Percentiles rank a stretch among this genome's conserved stretches.
phyloP scores from a whole-genome alignment of 129 eudicot genomes.

The Mikania micrantha region DNA sequence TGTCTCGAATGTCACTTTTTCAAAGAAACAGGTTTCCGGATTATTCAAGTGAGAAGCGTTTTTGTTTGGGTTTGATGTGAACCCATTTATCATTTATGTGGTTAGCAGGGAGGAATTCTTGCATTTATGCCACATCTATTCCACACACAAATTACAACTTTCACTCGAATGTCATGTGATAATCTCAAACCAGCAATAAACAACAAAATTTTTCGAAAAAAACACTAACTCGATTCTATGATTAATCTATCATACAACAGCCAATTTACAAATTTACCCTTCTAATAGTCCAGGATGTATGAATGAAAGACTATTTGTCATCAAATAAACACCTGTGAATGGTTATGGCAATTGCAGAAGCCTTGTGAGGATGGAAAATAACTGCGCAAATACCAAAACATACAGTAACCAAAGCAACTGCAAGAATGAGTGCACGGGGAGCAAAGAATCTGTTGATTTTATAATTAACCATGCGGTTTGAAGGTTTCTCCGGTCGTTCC shows the following conservation, averaged over 20 bases:
- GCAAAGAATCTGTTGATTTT: conserved; percentile 23
- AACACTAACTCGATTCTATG: conserved; percentile 15
- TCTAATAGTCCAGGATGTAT: not conserved
- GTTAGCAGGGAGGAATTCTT: too few species aligned
- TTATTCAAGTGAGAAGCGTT: too few species aligned
- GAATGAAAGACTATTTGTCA: conserved; percentile 8
- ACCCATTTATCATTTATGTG: too few species aligned
- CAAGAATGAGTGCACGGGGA: conserved; percentile 44
- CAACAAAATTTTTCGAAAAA: not conserved
- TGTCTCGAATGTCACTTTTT: too few species aligned
- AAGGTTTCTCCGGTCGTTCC: conserved; percentile 34
- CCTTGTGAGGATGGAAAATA: conserved; percentile 64
- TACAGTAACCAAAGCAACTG: conserved; percentile 39
- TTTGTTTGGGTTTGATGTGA: too few species aligned
- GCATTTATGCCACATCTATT: not conserved
- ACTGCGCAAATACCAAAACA: conserved; percentile 85
- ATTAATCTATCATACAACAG: conserved; percentile 29
- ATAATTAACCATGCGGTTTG: conserved; percentile 9
- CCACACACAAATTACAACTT: not conserved
- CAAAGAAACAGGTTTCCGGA: too few species aligned
- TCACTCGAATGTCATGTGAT: not conserved
- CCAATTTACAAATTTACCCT: conserved; percentile 25
- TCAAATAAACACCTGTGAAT: conserved; percentile 69
- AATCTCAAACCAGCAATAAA: not conserved
- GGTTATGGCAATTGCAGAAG: conserved; percentile 44